These are phyloP conservation scores for Cyberlindnera bimundalis DNA, from an alignment of 805 yeast species.

Conservation along the genomic window DNA sequence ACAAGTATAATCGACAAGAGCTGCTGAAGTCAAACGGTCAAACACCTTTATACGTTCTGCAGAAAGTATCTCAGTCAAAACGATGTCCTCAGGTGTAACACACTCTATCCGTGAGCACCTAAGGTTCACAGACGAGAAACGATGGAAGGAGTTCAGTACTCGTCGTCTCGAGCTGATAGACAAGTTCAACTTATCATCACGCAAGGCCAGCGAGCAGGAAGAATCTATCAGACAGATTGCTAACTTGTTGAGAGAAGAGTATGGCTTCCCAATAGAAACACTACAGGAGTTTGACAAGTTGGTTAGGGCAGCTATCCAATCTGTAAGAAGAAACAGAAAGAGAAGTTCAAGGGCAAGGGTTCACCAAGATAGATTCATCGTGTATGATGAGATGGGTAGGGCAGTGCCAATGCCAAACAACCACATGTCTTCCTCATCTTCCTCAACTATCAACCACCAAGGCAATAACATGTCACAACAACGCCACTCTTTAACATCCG, in stretches of 20 bases:
- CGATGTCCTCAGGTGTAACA: constrained; percentile 32
- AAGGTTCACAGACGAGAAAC: constrained; percentile 72
- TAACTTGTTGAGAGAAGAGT: constrained; percentile 69
- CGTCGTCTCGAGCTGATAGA: constrained; percentile 87
- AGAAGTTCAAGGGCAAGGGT: constrained; percentile 39
- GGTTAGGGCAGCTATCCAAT: constrained; percentile 91
- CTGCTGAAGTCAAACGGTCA: no score
- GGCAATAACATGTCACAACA: no score
- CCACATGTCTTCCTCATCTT: constrained; percentile 5
- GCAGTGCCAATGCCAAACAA: constrained; percentile 1
- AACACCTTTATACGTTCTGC: no score
- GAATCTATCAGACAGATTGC: constrained; percentile 78
- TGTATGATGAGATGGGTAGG: constrained; percentile 18
- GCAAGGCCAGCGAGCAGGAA: constrained; percentile 93
- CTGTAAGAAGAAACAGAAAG: constrained; percentile 84
- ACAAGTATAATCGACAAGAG: no score
- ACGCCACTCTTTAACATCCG: neutral
- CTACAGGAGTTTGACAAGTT: constrained; percentile 79
- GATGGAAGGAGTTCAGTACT: constrained; percentile 90
- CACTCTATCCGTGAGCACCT: constrained; percentile 46
- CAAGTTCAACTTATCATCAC: constrained; percentile 51
- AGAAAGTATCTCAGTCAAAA: neutral
- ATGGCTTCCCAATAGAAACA: constrained; percentile 57
- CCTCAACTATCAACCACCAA: no score
- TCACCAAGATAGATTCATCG: constrained; percentile 21